These are phyloP conservation scores for Polygonum maritimum DNA, from an alignment of 148 eudicot genomes.

Conservation along the genomic window DNA sequence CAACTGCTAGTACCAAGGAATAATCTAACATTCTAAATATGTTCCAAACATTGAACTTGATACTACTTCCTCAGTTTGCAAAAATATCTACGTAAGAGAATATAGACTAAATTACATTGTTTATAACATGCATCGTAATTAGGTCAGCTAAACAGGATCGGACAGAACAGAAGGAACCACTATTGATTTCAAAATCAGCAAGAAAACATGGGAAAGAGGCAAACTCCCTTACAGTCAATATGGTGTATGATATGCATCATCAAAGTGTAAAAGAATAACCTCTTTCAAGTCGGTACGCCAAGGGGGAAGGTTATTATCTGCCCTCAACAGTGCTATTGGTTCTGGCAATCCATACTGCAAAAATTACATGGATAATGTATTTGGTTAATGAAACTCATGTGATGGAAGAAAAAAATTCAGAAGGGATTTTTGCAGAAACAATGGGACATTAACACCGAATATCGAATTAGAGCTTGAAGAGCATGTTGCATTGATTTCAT, in stretches of 20 bases:
- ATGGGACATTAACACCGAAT: neutral
- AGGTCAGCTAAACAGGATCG: neutral
- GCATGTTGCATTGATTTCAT: neutral
- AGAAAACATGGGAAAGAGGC: neutral
- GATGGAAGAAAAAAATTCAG: neutral
- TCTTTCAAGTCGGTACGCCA: constrained; percentile 94
- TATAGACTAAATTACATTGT: neutral
- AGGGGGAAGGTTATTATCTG: constrained; percentile 98
- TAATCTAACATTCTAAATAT: neutral
- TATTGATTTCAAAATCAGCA: neutral
- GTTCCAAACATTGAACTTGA: neutral
- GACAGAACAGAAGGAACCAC: neutral
- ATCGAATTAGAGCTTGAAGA: neutral
- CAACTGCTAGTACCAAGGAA: neutral
- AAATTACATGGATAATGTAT: neutral
- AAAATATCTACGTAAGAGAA: neutral
- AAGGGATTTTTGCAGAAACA: neutral
- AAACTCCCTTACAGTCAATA: neutral
- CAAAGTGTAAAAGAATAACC: constrained; percentile 29
- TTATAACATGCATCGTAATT: neutral
- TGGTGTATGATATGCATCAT: neutral
- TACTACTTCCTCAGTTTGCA: neutral
- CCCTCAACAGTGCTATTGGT: constrained; percentile 75
- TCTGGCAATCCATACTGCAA: constrained; percentile 86
- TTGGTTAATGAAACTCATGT: neutral